Conservation (phyloP, 176 grass and related monocot species). For the Paspalum vaginatum region DNA sequence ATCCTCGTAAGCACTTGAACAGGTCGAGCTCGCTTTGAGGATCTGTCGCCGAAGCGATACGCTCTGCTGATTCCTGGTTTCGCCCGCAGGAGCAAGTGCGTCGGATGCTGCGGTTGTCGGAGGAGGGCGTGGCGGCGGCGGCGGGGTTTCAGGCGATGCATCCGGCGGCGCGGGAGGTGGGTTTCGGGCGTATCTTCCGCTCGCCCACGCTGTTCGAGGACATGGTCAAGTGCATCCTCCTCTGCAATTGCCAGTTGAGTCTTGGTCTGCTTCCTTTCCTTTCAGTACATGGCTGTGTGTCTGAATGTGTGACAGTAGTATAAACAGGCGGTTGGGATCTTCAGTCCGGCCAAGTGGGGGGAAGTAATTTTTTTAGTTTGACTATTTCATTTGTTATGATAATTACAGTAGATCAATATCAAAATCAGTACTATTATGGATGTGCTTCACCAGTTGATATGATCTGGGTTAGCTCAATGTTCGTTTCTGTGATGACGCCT, state of each 20-base stretch:
- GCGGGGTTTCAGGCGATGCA: conserved; percentile 69
- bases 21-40: neutral
- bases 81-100: conserved; percentile 63
- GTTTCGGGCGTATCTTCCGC: conserved; percentile 76
- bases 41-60: neutral
- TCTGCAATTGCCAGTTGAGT: conserved; percentile 80
- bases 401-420: no score
- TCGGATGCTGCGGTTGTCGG: conserved; percentile 75
- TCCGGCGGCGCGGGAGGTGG: conserved; percentile 43
- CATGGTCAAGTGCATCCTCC: conserved; percentile 91
- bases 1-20: conserved; percentile 43
- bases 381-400: neutral
- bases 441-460: neutral
- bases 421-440: no score
- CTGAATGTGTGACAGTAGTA: no score
- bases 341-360: neutral
- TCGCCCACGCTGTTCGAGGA: conserved; percentile 83
- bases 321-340: neutral
- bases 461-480: neutral
- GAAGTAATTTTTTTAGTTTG: neutral
- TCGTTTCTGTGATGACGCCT: neutral
- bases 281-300: neutral
- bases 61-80: neutral
- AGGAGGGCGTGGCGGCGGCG: conserved; percentile 41
- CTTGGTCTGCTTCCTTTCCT: neutral